Conservation (phyloP, 495 filamentous ascomycete species). For the Physcia stellaris region DNA sequence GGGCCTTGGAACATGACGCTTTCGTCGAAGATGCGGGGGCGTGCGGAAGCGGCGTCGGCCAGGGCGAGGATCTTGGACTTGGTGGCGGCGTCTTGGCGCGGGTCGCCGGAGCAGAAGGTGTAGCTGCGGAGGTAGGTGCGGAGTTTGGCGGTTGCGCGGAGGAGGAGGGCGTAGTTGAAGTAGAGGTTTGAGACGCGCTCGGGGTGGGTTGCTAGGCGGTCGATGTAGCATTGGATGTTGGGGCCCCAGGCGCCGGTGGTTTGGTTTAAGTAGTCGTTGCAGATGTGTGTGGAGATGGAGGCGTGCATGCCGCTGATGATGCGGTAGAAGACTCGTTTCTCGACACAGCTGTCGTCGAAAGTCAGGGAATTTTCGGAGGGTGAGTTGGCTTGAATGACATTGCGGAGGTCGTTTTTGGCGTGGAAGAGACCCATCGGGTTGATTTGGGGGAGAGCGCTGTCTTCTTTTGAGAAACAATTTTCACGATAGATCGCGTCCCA, state of each 20-base stretch:
- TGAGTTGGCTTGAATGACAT: conserved; percentile 51
- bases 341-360: conserved; percentile 79
- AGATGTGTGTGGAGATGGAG: conserved; percentile 88
- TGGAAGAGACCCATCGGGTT: conserved; percentile 31
- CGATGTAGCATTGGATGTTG: conserved; percentile 79
- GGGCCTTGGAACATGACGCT: conserved; percentile 71
- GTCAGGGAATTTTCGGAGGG: conserved; percentile 43
- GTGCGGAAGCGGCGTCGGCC: conserved; percentile 47
- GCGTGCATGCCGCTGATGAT: conserved; percentile 96
- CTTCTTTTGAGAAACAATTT: conserved; percentile 81
- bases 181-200: conserved; percentile 95
- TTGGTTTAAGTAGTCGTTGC: conserved; percentile 93
- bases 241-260: conserved; percentile 89
- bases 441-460: conserved; percentile 16
- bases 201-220: conserved; percentile 66
- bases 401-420: conserved; percentile 72
- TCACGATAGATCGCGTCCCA: conserved; percentile 96
- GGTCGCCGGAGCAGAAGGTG: conserved; percentile 85
- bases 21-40: conserved; percentile 82
- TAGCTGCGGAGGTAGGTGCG: conserved; percentile 69
- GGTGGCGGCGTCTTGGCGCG: conserved; percentile 60
- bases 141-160: conserved; percentile 85
- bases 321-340: conserved; percentile 94
- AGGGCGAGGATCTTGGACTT: conserved; percentile 65
- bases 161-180: conserved; percentile 93